Evolutionary conservation across 164 flowering plant species (phyloP).

Genomic region (Annona squamosa): DNA sequence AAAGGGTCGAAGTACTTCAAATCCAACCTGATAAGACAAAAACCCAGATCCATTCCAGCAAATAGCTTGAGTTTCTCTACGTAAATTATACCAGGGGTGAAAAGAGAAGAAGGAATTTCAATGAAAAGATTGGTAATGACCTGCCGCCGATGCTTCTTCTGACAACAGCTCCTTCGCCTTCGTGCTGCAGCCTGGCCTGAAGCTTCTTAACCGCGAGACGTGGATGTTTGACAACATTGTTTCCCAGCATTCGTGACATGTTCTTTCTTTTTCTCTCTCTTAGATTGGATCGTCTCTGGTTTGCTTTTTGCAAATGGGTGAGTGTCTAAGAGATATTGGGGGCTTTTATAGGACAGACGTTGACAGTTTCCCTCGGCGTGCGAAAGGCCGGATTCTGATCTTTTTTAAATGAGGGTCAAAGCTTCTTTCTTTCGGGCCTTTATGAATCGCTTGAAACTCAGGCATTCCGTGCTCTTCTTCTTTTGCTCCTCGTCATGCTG

Average conservation of each 20-base stretch:
- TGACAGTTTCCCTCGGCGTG: no score
- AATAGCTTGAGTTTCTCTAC: neutral
- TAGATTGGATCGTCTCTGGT: no score
- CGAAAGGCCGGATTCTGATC: no score
- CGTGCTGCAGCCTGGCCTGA: slow-evolving; percentile 54
- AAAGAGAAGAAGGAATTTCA: neutral
- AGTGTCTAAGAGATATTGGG: no score
- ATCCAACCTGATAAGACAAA: slow-evolving; percentile 45
- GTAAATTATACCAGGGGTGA: neutral
- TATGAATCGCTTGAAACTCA: no score
- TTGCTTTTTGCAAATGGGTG: no score
- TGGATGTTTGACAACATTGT: slow-evolving; percentile 1
- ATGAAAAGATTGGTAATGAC: slow-evolving; percentile 16
- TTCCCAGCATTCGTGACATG: neutral
- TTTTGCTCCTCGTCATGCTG: no score
- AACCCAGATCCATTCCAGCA: neutral
- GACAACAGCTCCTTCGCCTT: slow-evolving; percentile 63
- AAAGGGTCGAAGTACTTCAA: slow-evolving; percentile 80
- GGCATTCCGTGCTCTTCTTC: no score
- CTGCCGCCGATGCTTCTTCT: slow-evolving; percentile 82
- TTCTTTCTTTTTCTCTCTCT: slow-evolving; percentile 1
- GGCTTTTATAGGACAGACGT: no score
- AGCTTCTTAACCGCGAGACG: slow-evolving; percentile 44
- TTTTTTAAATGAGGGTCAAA: no score
- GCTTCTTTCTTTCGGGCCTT: no score